Base-by-base conservation (phyloP, 225 moss, liverwort and hornwort species). In the Rhytidiadelphus loreus region DNA sequence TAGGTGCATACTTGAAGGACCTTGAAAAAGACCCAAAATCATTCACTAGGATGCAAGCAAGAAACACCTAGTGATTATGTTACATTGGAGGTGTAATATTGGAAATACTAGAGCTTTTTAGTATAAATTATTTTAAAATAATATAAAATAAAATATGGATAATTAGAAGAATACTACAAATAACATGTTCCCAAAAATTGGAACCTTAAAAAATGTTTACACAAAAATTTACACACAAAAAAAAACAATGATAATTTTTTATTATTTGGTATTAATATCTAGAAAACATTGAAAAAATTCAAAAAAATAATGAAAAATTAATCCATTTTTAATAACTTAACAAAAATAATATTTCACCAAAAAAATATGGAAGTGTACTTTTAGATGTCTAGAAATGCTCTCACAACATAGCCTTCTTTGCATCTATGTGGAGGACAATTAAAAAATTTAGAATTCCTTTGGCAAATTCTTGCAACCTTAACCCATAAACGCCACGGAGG, bases 81-180 rank as follows among this genome's bases (percentile, higher is more conserved):
- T 44, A 28, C 28, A 72, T 28, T 72, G 5, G 4, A 41, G 4
- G 19, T 12, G 0, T 22, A 23, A 0, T 23, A n/a, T 0, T 32
- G 8, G 63, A 8, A 32, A 5, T 63, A 35, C 5, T 35, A 65
- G 35, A 39, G 8, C 4, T 7, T 69, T 68, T 13, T n/a, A 13
- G 7, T 20, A 68, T 7, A 68, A 68, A 22, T 12, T 68, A 23
- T 22, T 66, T 16, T 0, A 64, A 9, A 64, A 12, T 11, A n/a
- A n/a, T 46, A 46, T 46, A 24, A 23, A 68, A 22, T 6, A 21
- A 69, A 24, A 39, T 8, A 24, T 37, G 22, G 7, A 20, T 13
- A 8, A 39, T 69, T 13, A 24, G 7, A 69, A 24, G 4, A 39
- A 12, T 3, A 68, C 2, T 8, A 4, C 3, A 69, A 69, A 69